A percentile compares a stretch with the other conserved stretches of the same genome.
phyloP scores from a whole-genome alignment of 345 rosid species.

The Brassica carinata region DNA sequence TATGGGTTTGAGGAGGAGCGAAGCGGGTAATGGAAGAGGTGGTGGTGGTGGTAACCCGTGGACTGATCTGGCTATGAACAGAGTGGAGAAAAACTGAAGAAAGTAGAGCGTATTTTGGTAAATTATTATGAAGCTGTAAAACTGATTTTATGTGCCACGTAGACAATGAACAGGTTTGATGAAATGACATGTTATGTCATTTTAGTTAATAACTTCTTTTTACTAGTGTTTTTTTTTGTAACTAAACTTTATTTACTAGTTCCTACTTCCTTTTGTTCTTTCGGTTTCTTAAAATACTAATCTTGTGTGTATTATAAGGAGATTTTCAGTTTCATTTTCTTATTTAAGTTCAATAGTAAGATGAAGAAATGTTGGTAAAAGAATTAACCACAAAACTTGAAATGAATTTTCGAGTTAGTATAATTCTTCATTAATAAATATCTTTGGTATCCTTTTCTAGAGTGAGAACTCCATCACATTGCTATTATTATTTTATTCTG shows the following conservation, averaged over 20 bases:
- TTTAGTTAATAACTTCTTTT: slow-evolving; percentile 24
- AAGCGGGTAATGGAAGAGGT: slow-evolving; percentile 19
- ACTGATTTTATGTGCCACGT: slow-evolving; percentile 33
- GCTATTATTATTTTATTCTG: neutral
- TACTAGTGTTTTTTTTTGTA: neutral
- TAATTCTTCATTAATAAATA: too few relatives aligned
- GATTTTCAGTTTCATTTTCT: neutral
- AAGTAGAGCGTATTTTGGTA: slow-evolving; percentile 23
- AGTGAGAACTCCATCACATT: neutral
- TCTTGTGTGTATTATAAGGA: slow-evolving; percentile 28
- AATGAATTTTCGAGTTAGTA: neutral
- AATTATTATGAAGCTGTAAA: slow-evolving; percentile 1
- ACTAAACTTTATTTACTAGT: neutral
- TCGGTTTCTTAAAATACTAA: neutral
- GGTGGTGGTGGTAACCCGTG: slow-evolving; percentile 21
- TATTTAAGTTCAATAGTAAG: neutral
- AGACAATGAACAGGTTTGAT: slow-evolving; percentile 16
- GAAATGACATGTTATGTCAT: slow-evolving; percentile 6
- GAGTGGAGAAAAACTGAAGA: slow-evolving; percentile 21
- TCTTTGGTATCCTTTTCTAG: too few relatives aligned
- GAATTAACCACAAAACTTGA: slow-evolving; percentile 10
- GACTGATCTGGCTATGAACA: slow-evolving; percentile 41
- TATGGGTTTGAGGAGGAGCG: slow-evolving; percentile 34
- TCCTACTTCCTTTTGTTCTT: slow-evolving; percentile 1
- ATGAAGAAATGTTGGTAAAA: neutral